These are phyloP conservation scores for Microthlaspi erraticum DNA, from an alignment of 345 rosid species.

Conservation along the genomic window DNA sequence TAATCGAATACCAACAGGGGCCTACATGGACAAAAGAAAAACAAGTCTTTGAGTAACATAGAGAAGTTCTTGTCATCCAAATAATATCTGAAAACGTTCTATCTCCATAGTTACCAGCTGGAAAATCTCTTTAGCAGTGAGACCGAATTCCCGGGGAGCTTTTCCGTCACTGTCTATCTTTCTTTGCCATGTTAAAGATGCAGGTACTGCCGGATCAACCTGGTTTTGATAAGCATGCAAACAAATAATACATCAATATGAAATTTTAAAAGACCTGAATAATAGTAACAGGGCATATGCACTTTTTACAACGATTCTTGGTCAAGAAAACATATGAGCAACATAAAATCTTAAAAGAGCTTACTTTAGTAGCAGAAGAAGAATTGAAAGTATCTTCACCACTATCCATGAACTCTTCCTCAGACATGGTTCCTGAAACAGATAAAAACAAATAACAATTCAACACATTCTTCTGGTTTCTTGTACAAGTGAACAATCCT, in stretches of 20 bases:
- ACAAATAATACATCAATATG: not conserved
- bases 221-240: slow-evolving; percentile 27
- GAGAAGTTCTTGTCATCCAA: too few species aligned
- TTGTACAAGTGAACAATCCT: slow-evolving; percentile 17
- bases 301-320: not conserved
- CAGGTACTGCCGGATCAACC: slow-evolving; percentile 65
- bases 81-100: too few species aligned
- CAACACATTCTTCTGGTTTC: not conserved
- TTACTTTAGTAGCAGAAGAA: slow-evolving; percentile 49
- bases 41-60: too few species aligned
- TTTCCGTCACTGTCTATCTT: slow-evolving; percentile 49
- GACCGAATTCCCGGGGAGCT: slow-evolving; percentile 49
- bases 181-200: slow-evolving; percentile 70
- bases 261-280: too few species aligned
- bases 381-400: slow-evolving; percentile 45
- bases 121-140: slow-evolving; percentile 60
- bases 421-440: slow-evolving; percentile 51
- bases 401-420: slow-evolving; percentile 39
- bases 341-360: slow-evolving; percentile 3
- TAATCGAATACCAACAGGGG: slow-evolving; percentile 81
- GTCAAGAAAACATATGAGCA: not conserved
- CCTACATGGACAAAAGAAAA: slow-evolving; percentile 52
- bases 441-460: not conserved
- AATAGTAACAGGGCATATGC: not conserved
- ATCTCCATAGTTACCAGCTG: slow-evolving; percentile 60